phyloP scores from a whole-genome alignment of 108 stramenopile species.

The Licmophora abbreviata region DNA sequence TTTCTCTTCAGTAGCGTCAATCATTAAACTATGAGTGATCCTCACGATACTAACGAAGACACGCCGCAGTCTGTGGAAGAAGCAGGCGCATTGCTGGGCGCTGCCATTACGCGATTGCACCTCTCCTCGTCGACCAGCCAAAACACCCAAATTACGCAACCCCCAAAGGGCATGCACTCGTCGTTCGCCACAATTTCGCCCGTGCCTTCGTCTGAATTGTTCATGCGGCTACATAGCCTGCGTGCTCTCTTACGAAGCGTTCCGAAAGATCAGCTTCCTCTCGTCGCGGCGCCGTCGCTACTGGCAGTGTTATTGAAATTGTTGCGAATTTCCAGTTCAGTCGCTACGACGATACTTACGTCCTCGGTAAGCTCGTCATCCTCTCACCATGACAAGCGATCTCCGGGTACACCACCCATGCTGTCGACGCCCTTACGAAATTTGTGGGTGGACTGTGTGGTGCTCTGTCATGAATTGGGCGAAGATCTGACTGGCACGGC shows the following conservation, averaged over 20 bases:
- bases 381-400: no score
- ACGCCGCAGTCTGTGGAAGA: slow-evolving; percentile 70
- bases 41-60: no score
- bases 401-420: slow-evolving; percentile 44
- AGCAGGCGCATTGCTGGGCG: slow-evolving; percentile 73
- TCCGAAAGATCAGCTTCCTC: slow-evolving; percentile 35
- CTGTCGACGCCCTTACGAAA: slow-evolving; percentile 59
- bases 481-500: slow-evolving; percentile 54
- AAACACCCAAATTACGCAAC: slow-evolving; percentile 18
- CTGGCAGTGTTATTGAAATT: slow-evolving; percentile 77
- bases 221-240: slow-evolving; percentile 50
- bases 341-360: slow-evolving; percentile 9
- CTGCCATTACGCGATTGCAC: slow-evolving; percentile 47
- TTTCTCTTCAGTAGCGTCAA: no score
- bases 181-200: slow-evolving; percentile 54
- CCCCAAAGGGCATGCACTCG: slow-evolving; percentile 77
- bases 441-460: slow-evolving; percentile 75
- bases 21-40: no score
- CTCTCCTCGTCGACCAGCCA: slow-evolving; percentile 2
- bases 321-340: slow-evolving; percentile 51
- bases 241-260: slow-evolving; percentile 50
- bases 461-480: slow-evolving; percentile 60
- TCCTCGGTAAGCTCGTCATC: not conserved
- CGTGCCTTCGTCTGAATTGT: slow-evolving; percentile 58
- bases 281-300: slow-evolving; percentile 68